phyloP scores from a whole-genome alignment of 164 flowering plant genomes.

The Chloranthus sessilifolius region DNA sequence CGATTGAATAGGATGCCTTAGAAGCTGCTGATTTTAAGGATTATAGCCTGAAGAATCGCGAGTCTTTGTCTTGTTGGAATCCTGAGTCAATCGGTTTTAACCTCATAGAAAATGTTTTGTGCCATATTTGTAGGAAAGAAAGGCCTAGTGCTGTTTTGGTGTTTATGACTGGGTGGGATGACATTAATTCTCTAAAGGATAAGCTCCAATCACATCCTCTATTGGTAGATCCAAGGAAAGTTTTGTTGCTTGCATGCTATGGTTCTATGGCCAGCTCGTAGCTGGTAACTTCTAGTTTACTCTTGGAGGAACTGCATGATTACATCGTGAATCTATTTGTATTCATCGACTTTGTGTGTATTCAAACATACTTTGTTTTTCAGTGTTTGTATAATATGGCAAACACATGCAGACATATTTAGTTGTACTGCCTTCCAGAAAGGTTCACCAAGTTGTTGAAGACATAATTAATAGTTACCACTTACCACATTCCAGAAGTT shows the following conservation, averaged over 20 bases:
- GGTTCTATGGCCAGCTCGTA: constrained; percentile 97
- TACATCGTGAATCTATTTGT: too few relatives aligned
- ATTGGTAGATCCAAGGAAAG: constrained; percentile 73
- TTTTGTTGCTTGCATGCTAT: constrained; percentile 86
- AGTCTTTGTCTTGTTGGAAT: constrained; percentile 89
- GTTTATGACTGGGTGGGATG: constrained; percentile 99
- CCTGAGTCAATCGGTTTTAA: constrained; percentile 91
- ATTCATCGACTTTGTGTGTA: too few relatives aligned
- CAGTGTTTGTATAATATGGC: too few relatives aligned
- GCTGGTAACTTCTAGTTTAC: constrained; percentile 50
- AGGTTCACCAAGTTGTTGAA: too few relatives aligned
- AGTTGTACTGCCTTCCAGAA: too few relatives aligned
- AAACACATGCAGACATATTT: too few relatives aligned
- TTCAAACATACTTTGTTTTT: too few relatives aligned
- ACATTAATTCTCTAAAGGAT: constrained; percentile 82
- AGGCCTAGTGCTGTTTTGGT: constrained; percentile 87
- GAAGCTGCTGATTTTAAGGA: constrained; percentile 57
- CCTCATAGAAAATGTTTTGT: constrained; percentile 73
- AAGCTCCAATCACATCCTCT: constrained; percentile 71
- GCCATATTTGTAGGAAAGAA: constrained; percentile 71
- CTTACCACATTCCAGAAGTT: too few relatives aligned
- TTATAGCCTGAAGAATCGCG: constrained; percentile 49
- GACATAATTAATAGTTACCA: too few relatives aligned
- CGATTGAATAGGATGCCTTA: constrained; percentile 61
- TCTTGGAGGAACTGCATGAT: too few relatives aligned